Percentiles rank a stretch among this genome's conserved stretches.
Evolutionary conservation across 2,329 filamentous ascomycete genomes (phyloP).

Genomic region (Lithohypha guttulata): DNA sequence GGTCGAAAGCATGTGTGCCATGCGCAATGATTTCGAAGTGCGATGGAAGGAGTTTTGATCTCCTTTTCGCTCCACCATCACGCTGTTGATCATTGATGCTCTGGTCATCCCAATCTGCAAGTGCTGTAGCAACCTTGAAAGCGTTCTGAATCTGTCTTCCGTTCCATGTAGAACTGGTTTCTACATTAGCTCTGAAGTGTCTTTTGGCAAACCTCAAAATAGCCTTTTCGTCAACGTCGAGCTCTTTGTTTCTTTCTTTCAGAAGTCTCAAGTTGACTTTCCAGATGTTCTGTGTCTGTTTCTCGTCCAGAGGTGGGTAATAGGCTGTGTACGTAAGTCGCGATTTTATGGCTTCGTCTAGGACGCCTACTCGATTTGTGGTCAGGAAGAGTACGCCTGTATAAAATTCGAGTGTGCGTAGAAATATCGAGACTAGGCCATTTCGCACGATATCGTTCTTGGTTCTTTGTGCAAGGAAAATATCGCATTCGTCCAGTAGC

Average conservation of each 20-base stretch:
- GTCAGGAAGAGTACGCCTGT: slow-evolving; percentile 38
- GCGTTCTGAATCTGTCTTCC: slow-evolving; percentile 24
- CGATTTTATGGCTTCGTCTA: slow-evolving; percentile 82
- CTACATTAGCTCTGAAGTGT: too few species aligned
- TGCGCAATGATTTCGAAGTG: not conserved
- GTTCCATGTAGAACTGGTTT: slow-evolving; percentile 20
- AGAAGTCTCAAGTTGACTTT: slow-evolving; percentile 10
- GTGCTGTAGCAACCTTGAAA: slow-evolving; percentile 20
- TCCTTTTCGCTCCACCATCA: not conserved
- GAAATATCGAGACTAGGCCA: slow-evolving; percentile 25
- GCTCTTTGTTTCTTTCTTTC: not conserved
- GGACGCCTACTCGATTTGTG: slow-evolving; percentile 59
- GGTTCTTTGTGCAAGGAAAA: slow-evolving; percentile 20
- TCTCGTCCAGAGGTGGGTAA: slow-evolving; percentile 36
- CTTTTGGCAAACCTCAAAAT: slow-evolving; percentile 13
- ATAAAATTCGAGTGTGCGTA: slow-evolving; percentile 29
- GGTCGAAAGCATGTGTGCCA: not conserved
- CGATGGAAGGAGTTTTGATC: not conserved
- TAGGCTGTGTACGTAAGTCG: slow-evolving; percentile 75
- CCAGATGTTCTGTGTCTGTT: slow-evolving; percentile 12
- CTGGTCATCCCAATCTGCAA: slow-evolving; percentile 10
- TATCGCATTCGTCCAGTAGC: slow-evolving; percentile 22
- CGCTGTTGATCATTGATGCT: not conserved
- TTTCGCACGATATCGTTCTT: slow-evolving; percentile 20
- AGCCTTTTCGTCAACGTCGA: slow-evolving; percentile 15